Conservation (phyloP, 1,139 yeast genomes). For the Pichia sp. region DNA sequence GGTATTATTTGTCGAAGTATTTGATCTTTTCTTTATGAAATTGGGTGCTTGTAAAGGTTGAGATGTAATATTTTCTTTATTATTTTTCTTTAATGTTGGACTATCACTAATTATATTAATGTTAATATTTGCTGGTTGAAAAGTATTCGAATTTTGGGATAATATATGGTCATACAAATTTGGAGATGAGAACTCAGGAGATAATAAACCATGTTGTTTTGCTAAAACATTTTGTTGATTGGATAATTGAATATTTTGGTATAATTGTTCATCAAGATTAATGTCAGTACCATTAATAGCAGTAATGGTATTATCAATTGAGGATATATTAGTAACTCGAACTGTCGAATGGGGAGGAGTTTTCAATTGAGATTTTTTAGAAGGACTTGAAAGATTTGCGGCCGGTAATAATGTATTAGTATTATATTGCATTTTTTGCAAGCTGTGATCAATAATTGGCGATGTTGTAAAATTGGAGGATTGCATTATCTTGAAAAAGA, state of each 20-base stretch:
- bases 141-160: constrained; percentile 1
- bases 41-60: constrained; percentile 10
- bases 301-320: not conserved
- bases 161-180: constrained; percentile 14
- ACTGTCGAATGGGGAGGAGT: constrained; percentile 29
- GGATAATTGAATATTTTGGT: not conserved
- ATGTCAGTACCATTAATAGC: not conserved
- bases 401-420: constrained; percentile 12
- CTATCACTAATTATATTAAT: constrained; percentile 10
- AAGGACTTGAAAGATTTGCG: constrained; percentile 17
- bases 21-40: constrained; percentile 11
- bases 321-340: constrained; percentile 9
- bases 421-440: not conserved
- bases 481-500: too few relatives aligned
- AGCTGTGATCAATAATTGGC: too few relatives aligned
- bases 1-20: constrained; percentile 10
- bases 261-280: not conserved
- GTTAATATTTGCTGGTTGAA: constrained; percentile 4
- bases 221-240: not conserved
- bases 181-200: constrained; percentile 33
- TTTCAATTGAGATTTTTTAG: constrained; percentile 23
- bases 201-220: constrained; percentile 25
- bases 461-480: too few relatives aligned
- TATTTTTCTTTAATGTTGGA: constrained; percentile 1
- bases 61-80: constrained; percentile 3